Conservation (phyloP, 2,329 filamentous ascomycete genomes). For the Diplodia intermedia region DNA sequence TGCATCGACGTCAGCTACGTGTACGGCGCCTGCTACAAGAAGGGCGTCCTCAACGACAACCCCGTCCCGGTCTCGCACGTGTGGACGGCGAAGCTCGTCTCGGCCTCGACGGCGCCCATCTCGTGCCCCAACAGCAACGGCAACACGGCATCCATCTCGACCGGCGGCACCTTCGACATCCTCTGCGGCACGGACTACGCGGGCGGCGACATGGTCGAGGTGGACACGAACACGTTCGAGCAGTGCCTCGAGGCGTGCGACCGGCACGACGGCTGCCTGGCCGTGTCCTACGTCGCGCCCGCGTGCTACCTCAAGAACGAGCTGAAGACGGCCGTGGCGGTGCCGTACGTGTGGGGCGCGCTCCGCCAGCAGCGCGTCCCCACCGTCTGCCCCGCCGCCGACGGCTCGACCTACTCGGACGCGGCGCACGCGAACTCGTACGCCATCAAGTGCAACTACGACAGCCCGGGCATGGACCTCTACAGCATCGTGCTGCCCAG, state of each 20-base stretch:
- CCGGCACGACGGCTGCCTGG: background rate
- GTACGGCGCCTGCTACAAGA: slow-evolving; percentile 31
- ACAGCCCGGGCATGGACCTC: background rate
- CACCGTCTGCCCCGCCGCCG: background rate
- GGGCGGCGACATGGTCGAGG: slow-evolving; percentile 1
- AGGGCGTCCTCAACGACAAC: slow-evolving; percentile 4
- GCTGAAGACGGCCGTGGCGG: background rate
- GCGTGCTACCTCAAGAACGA: slow-evolving; percentile 22
- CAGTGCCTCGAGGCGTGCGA: slow-evolving; percentile 14
- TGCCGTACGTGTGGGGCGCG: slow-evolving; percentile 15
- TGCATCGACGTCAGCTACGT: slow-evolving; percentile 32
- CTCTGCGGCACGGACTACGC: slow-evolving; percentile 7
- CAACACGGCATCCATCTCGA: background rate
- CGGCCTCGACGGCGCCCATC: background rate
- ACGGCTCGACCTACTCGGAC: background rate
- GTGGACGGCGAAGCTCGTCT: slow-evolving; percentile 25
- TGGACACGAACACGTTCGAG: background rate
- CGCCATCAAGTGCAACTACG: background rate
- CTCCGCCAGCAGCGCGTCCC: background rate
- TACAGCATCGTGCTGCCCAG: background rate
- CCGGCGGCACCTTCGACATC: slow-evolving; percentile 13
- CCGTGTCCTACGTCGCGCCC: slow-evolving; percentile 7
- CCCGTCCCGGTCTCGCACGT: slow-evolving; percentile 3
- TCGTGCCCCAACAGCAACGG: slow-evolving; percentile 6
- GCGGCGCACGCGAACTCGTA: background rate